Percentiles rank a stretch among this genome's conserved stretches.
Evolutionary conservation across 2,329 filamentous ascomycete species (phyloP).

Genomic region (Orbilia oligospora): DNA sequence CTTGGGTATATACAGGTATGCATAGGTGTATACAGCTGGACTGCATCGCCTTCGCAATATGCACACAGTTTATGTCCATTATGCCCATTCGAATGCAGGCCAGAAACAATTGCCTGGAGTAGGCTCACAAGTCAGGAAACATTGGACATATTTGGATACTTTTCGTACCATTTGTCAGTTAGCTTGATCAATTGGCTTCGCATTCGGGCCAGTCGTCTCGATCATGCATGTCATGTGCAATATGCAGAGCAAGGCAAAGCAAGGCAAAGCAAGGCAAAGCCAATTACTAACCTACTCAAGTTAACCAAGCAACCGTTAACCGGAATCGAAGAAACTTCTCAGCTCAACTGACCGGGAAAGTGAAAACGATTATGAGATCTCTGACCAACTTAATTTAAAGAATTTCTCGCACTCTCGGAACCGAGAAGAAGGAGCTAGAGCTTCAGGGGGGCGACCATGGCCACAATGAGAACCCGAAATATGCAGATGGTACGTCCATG

Average conservation of each 20-base stretch:
- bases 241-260: not conserved
- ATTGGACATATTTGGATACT: not conserved
- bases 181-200: not conserved
- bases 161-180: too few species aligned
- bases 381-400: constrained; percentile 30
- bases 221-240: constrained; percentile 27
- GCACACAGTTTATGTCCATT: not conserved
- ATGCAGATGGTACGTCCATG: constrained; percentile 43
- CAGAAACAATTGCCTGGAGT: not conserved
- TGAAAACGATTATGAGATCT: constrained; percentile 31
- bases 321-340: constrained; percentile 1
- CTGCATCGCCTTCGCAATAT: too few species aligned
- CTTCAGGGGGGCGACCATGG: not conserved
- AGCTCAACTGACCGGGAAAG: constrained; percentile 2
- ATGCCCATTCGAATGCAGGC: too few species aligned
- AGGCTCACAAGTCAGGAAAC: not conserved
- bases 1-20: too few species aligned
- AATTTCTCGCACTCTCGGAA: constrained; percentile 34
- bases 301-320: not conserved
- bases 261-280: not conserved
- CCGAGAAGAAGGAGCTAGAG: constrained; percentile 30
- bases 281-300: not conserved
- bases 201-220: constrained; percentile 11
- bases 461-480: constrained; percentile 15
- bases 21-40: too few species aligned